Base-by-base conservation (phyloP, 2,329 filamentous ascomycete species). In the Aspergillus calidoustus region DNA sequence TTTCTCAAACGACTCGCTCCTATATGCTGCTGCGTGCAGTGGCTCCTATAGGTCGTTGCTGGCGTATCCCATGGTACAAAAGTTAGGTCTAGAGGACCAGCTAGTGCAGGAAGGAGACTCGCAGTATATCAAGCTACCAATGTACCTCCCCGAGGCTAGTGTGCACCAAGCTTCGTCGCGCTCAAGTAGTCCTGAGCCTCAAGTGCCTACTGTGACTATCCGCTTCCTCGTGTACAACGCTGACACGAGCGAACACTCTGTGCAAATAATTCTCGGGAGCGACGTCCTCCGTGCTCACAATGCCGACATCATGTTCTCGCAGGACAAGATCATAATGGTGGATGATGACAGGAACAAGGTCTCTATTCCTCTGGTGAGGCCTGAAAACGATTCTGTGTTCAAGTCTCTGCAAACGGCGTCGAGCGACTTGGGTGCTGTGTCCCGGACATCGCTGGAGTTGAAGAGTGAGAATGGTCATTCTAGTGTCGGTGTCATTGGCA, bases 1-100 rank as follows among this genome's bases (percentile, higher is more conserved):
- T 71, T 98, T 96, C 78, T 94, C 93, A 15, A 94, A 97, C 73
- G 89, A 91, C 66, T 90, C 92, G 9, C 84, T 98, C 17, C 83
- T 97, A 5, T 98, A 98, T 74, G 95, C 93, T 41, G 93, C 93
- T 38, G 84, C 98, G 2, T 98, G 95, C 76, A 94, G 92, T 2
- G 95, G 94, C 1, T 96, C 95, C 5, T 93, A 93, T 75, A 89
- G 88, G 69, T 98, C 95, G 1, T 88, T 87, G n/a, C 80, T 99
- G 50, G 90, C 95, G 59, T 84, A 86, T 68, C 86, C 87, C 6
- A 83, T 97, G 56, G 81, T 97, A 54, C 87, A 87, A 66, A 90
- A 91, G 57, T 85, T 97, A 28, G 89, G 89, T 34, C 81, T 96
- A 38, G 76, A 85, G 64, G 86, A 89, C 64, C 85, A 89, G 49